Evolutionary conservation across 768 basidiomycete species (phyloP).

Genomic region (Pulveroboletus frians): DNA sequence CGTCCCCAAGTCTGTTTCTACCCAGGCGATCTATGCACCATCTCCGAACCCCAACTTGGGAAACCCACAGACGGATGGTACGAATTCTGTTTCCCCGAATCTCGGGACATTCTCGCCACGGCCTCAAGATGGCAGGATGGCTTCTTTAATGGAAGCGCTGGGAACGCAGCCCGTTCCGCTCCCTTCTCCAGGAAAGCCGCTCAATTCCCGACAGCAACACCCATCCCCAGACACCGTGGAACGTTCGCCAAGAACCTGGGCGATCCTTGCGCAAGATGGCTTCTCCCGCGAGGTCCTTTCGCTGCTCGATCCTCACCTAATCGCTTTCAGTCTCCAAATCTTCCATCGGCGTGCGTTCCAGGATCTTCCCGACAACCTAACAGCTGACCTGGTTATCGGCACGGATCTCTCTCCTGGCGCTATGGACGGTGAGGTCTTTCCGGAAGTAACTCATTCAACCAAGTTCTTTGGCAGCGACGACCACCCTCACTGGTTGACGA

Average conservation of each 20-base stretch:
- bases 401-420: conserved; percentile 18
- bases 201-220: conserved; percentile 22
- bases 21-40: conserved; percentile 47
- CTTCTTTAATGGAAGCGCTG: conserved; percentile 46
- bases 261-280: conserved; percentile 56
- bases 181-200: conserved; percentile 24
- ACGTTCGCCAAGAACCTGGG: conserved; percentile 40
- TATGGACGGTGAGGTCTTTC: conserved; percentile 3
- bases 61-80: conserved; percentile 15
- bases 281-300: conserved; percentile 64
- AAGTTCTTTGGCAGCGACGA: conserved; percentile 65
- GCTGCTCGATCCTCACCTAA: conserved; percentile 51
- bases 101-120: conserved; percentile 50
- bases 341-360: conserved; percentile 56
- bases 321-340: conserved; percentile 58
- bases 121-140: conserved; percentile 39
- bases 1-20: conserved; percentile 45
- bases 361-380: conserved; percentile 49
- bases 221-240: conserved; percentile 18
- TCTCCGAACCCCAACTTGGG: conserved; percentile 40
- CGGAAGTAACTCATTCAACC: conserved; percentile 15
- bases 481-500: conserved; percentile 78
- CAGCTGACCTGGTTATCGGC: conserved; percentile 40
- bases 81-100: conserved; percentile 36
- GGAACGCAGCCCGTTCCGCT: conserved; percentile 14